Percentiles rank a stretch among this genome's conserved stretches.
phyloP scores from a whole-genome alignment of 2,329 filamentous ascomycete genomes.

The Diaporthe longicolla region DNA sequence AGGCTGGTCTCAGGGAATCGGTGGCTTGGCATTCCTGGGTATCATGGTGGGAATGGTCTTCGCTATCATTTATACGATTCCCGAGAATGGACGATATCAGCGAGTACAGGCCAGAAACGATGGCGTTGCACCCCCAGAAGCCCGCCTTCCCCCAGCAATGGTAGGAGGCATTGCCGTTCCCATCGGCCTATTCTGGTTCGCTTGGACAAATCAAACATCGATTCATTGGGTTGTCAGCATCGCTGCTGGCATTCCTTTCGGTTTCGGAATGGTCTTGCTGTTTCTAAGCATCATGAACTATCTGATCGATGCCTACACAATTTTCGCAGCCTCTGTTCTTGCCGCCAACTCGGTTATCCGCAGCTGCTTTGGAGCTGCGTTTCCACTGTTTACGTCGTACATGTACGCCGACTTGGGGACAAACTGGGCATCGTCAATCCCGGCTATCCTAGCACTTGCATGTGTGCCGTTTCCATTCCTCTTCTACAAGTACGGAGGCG shows the following conservation, averaged over 20 bases:
- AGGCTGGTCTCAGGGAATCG: conserved; percentile 71
- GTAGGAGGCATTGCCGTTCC: conserved; percentile 64
- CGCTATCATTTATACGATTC: conserved; percentile 67
- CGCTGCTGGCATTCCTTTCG: conserved; percentile 56
- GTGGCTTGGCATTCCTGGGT: conserved; percentile 74
- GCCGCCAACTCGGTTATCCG: conserved; percentile 81
- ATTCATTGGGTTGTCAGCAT: conserved; percentile 55
- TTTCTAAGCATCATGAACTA: conserved; percentile 78
- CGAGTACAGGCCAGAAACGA: conserved; percentile 57
- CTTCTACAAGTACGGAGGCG: conserved; percentile 70
- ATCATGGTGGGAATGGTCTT: conserved; percentile 74
- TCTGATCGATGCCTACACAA: conserved; percentile 78
- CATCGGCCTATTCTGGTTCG: conserved; percentile 41
- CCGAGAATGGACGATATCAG: conserved; percentile 68
- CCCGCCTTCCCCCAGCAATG: conserved; percentile 72
- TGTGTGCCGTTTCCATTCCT: conserved; percentile 72
- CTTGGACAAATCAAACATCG: conserved; percentile 43
- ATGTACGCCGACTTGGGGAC: conserved; percentile 75
- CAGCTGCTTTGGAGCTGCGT: conserved; percentile 79
- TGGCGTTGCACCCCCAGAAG: conserved; percentile 74
- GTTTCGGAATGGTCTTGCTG: conserved; percentile 68
- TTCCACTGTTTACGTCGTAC: conserved; percentile 78
- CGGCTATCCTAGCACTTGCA: conserved; percentile 76
- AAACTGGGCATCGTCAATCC: conserved; percentile 82
- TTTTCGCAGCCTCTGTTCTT: conserved; percentile 82